Evolutionary conservation across 805 yeast genomes (phyloP).

Genomic region (Saccharomycopsis babjevae): DNA sequence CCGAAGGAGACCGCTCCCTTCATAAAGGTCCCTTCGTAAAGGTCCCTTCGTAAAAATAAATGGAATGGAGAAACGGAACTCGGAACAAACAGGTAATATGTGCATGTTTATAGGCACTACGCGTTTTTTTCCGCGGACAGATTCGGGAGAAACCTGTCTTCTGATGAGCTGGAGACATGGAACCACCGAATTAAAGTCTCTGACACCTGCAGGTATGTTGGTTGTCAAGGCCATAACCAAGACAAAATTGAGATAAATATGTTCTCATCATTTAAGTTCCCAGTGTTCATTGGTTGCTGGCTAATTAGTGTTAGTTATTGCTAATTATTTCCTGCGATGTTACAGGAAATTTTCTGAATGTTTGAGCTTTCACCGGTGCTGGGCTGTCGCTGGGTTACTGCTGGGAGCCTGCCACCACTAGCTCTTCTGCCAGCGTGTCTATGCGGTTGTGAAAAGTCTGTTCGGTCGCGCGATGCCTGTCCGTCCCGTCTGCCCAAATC

Average conservation of each 20-base stretch:
- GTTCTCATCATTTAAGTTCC: too few species aligned
- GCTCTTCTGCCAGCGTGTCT: too few species aligned
- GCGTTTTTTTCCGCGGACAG: not conserved
- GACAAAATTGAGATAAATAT: not conserved
- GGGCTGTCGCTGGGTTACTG: too few species aligned
- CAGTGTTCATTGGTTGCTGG: too few species aligned
- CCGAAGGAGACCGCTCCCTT: not conserved
- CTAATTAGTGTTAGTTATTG: too few species aligned
- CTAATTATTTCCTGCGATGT: too few species aligned
- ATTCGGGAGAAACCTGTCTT: not conserved
- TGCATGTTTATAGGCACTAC: not conserved
- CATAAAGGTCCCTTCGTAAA: not conserved
- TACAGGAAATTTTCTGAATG: too few species aligned
- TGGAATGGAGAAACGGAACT: not conserved
- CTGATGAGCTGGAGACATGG: not conserved
- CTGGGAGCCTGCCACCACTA: too few species aligned
- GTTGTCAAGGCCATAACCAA: not conserved
- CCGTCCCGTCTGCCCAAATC: too few species aligned
- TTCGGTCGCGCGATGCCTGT: too few species aligned
- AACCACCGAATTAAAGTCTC: not conserved
- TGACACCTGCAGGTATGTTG: not conserved
- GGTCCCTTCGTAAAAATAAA: not conserved
- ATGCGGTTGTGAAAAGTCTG: too few species aligned
- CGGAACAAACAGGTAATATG: not conserved
- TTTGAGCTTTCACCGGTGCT: too few species aligned